phyloP scores from a whole-genome alignment of 2,329 filamentous ascomycete genomes.

The Paracoccidioides brasiliensis region DNA sequence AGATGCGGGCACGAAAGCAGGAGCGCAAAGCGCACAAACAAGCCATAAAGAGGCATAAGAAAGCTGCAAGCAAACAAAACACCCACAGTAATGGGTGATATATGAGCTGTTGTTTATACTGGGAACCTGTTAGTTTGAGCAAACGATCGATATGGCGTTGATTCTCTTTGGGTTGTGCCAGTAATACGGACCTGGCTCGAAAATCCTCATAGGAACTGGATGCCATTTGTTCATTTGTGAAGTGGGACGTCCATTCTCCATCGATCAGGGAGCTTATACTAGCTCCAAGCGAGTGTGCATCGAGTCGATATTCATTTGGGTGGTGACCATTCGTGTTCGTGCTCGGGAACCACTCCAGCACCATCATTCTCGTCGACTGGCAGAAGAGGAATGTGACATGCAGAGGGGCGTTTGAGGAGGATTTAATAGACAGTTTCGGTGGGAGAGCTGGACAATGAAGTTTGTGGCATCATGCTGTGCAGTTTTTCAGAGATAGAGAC shows the following conservation, averaged over 20 bases:
- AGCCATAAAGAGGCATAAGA: constrained; percentile 24
- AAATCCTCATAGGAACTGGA: background rate
- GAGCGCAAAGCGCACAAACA: constrained; percentile 18
- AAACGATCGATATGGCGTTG: background rate
- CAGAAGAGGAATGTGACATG: background rate
- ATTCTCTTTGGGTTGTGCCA: background rate
- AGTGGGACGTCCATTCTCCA: background rate
- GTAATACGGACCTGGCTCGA: background rate
- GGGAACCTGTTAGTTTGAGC: background rate
- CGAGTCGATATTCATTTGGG: background rate
- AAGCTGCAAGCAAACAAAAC: constrained; percentile 27
- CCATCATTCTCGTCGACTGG: background rate
- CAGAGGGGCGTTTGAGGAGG: background rate
- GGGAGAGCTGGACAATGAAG: background rate
- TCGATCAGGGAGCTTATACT: background rate
- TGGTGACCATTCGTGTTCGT: background rate
- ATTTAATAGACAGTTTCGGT: background rate
- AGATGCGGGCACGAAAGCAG: constrained; percentile 15
- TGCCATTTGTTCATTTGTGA: no score
- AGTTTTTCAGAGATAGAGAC: background rate
- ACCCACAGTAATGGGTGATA: constrained; percentile 5
- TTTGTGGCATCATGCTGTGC: background rate
- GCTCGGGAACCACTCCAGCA: background rate
- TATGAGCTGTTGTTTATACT: background rate
- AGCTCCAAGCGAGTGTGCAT: background rate